Evolutionary conservation across 371 early-diverging fungal genomes (phyloP).

Genomic region (Sporodiniella umbellata): DNA sequence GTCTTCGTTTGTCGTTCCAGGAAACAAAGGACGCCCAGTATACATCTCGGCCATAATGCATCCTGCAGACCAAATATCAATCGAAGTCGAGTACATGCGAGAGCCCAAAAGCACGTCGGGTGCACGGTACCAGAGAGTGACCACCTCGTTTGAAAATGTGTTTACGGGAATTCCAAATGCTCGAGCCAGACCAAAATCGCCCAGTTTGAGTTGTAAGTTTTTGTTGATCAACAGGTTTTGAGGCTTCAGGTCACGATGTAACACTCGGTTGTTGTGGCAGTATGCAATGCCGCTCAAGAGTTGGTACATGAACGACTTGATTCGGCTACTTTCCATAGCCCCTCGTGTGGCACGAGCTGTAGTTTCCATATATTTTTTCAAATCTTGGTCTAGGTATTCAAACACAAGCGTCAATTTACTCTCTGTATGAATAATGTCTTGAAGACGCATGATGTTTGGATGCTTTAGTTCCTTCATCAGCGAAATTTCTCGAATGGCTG

Average conservation of each 20-base stretch:
- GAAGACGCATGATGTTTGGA: slow-evolving; percentile 85
- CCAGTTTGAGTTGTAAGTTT: slow-evolving; percentile 84
- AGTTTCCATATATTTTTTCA: slow-evolving; percentile 97
- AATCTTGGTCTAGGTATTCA: slow-evolving; percentile 98
- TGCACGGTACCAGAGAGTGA: slow-evolving; percentile 95
- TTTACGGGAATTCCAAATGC: slow-evolving; percentile 96
- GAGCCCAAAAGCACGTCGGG: slow-evolving; percentile 98
- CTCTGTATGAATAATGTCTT: slow-evolving; percentile 98
- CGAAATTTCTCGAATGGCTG: slow-evolving; percentile 96
- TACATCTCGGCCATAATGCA: slow-evolving; percentile 98
- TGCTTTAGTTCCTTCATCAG: slow-evolving; percentile 94
- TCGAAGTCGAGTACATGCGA: slow-evolving; percentile 92
- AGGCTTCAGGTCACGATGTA: slow-evolving; percentile 98
- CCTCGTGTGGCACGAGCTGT: too few species aligned
- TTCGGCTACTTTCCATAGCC: slow-evolving; percentile 66
- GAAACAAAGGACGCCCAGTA: slow-evolving; percentile 92
- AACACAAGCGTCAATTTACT: slow-evolving; percentile 97
- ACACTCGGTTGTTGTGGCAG: slow-evolving; percentile 92
- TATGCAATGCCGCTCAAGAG: slow-evolving; percentile 88
- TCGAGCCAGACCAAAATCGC: slow-evolving; percentile 95
- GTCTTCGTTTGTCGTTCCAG: slow-evolving; percentile 91
- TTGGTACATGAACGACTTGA: slow-evolving; percentile 86
- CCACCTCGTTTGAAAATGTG: slow-evolving; percentile 98
- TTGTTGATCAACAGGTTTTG: slow-evolving; percentile 92
- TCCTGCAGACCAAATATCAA: slow-evolving; percentile 99